phyloP scores from a whole-genome alignment of 371 early-diverging fungal species.

The Circinella minor region DNA sequence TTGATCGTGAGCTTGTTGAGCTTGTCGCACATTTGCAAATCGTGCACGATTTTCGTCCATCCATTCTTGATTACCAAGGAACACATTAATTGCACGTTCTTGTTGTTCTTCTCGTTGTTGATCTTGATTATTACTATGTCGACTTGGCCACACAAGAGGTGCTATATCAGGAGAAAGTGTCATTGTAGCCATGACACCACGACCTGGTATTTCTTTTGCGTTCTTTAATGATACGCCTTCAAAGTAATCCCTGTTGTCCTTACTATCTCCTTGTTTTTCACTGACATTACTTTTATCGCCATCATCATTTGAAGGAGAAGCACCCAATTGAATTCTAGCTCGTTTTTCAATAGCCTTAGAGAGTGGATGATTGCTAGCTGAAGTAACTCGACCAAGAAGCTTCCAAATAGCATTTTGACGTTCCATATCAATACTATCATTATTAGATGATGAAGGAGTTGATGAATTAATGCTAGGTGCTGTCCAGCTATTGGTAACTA shows the following conservation, averaged over 20 bases:
- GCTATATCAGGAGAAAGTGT: conserved; percentile 32
- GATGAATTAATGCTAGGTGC: conserved; percentile 9
- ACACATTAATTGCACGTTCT: conserved; percentile 53
- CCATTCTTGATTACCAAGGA: conserved; percentile 74
- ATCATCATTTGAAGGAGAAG: conserved; percentile 2
- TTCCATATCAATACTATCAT: neutral
- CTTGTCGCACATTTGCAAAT: conserved; percentile 47
- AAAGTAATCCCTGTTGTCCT: conserved; percentile 37
- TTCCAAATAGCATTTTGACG: conserved; percentile 39
- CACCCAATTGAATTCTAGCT: conserved; percentile 26
- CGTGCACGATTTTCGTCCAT: conserved; percentile 68
- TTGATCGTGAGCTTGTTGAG: conserved; percentile 30
- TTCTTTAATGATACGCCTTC: conserved; percentile 57
- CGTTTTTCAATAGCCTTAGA: conserved; percentile 49
- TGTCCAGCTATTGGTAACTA: conserved; percentile 52
- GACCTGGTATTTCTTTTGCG: conserved; percentile 68
- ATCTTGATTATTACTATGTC: conserved; percentile 21
- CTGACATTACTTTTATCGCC: neutral
- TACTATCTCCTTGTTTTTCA: neutral
- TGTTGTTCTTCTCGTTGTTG: conserved; percentile 40
- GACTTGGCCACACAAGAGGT: conserved; percentile 13
- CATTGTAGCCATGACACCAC: conserved; percentile 64
- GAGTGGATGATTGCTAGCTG: conserved; percentile 50
- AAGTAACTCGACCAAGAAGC: conserved; percentile 49
- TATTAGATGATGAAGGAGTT: neutral